Percentiles rank a stretch among this genome's conserved stretches.
phyloP scores from a whole-genome alignment of 352 stramenopile genomes.

The Phytophthora multivora region DNA sequence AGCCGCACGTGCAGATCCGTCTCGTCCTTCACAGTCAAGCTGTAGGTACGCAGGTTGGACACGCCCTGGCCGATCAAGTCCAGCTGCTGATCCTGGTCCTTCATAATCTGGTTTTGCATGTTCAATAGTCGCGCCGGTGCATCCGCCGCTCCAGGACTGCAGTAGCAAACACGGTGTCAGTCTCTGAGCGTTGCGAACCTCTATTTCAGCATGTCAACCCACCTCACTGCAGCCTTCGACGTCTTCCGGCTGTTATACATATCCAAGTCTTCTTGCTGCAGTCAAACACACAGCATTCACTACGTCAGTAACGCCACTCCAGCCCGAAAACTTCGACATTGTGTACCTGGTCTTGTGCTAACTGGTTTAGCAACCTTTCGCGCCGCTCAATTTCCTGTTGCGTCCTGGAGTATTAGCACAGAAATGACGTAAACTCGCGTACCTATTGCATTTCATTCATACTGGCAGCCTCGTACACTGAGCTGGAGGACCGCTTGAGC shows the following conservation, averaged over 20 bases:
- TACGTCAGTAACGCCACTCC: not conserved
- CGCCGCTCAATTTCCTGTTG: slow-evolving; percentile 74
- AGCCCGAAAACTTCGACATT: not conserved
- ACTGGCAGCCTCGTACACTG: slow-evolving; percentile 46
- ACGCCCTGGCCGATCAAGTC: slow-evolving; percentile 84
- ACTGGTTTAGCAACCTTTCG: slow-evolving; percentile 62
- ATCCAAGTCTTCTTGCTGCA: slow-evolving; percentile 75
- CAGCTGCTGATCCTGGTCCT: slow-evolving; percentile 89
- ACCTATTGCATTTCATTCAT: not conserved
- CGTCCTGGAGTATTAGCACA: slow-evolving; percentile 39
- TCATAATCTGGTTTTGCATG: slow-evolving; percentile 92
- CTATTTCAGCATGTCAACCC: slow-evolving; percentile 1
- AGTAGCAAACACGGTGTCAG: slow-evolving; percentile 8
- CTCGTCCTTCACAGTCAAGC: slow-evolving; percentile 88
- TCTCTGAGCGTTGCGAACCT: not conserved
- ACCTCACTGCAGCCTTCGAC: slow-evolving; percentile 36
- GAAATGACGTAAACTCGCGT: not conserved
- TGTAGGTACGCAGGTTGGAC: slow-evolving; percentile 87
- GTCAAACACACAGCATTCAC: not conserved
- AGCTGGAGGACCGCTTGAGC: slow-evolving; percentile 55
- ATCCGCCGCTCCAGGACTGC: slow-evolving; percentile 35
- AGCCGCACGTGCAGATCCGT: slow-evolving; percentile 89
- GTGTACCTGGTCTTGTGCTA: slow-evolving; percentile 64
- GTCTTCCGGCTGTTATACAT: slow-evolving; percentile 72
- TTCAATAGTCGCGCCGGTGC: slow-evolving; percentile 60